Percentiles rank a stretch among this genome's conserved stretches.
These are phyloP conservation scores for Wallacemonas collosoma DNA, from an alignment of 208 protist genomes.

Conservation along the genomic window DNA sequence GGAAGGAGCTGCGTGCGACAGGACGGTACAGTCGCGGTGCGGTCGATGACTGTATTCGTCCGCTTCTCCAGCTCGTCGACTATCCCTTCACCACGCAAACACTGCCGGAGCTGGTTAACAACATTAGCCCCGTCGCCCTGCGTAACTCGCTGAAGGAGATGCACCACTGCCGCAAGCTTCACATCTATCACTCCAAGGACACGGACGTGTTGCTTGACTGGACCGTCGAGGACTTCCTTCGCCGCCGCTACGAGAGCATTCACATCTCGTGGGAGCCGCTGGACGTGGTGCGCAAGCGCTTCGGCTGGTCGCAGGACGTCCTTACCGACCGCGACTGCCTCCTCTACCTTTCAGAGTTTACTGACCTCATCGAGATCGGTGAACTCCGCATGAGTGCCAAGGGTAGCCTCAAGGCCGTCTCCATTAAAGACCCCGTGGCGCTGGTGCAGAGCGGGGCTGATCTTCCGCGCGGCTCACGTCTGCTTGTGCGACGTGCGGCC, in stretches of 20 bases:
- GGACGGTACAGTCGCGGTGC: slow-evolving; percentile 68
- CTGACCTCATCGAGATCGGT: slow-evolving; percentile 78
- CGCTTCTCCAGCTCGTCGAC: slow-evolving; percentile 86
- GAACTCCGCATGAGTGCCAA: slow-evolving; percentile 57
- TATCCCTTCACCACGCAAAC: slow-evolving; percentile 76
- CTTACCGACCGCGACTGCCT: slow-evolving; percentile 81
- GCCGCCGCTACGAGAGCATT: slow-evolving; percentile 90
- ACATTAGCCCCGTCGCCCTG: slow-evolving; percentile 64
- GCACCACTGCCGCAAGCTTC: slow-evolving; percentile 55
- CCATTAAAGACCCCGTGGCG: slow-evolving; percentile 64
- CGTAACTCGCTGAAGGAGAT: slow-evolving; percentile 65
- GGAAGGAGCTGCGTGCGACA: slow-evolving; percentile 63
- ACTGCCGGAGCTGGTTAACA: slow-evolving; percentile 61
- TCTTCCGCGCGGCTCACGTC: slow-evolving; percentile 45
- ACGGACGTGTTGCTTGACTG: slow-evolving; percentile 86
- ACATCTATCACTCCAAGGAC: slow-evolving; percentile 80
- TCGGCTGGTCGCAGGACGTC: slow-evolving; percentile 74
- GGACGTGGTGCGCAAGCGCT: slow-evolving; percentile 77
- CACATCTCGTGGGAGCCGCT: slow-evolving; percentile 91
- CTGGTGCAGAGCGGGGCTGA: slow-evolving; percentile 35
- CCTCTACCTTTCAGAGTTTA: slow-evolving; percentile 82
- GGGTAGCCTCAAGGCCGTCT: slow-evolving; percentile 48
- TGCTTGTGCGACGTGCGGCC: slow-evolving; percentile 74
- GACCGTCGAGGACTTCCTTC: slow-evolving; percentile 88
- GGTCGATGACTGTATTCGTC: slow-evolving; percentile 80